These are phyloP conservation scores for Paramecium pentaurelia DNA, from an alignment of 73 alveolate genomes.

Conservation along the genomic window DNA sequence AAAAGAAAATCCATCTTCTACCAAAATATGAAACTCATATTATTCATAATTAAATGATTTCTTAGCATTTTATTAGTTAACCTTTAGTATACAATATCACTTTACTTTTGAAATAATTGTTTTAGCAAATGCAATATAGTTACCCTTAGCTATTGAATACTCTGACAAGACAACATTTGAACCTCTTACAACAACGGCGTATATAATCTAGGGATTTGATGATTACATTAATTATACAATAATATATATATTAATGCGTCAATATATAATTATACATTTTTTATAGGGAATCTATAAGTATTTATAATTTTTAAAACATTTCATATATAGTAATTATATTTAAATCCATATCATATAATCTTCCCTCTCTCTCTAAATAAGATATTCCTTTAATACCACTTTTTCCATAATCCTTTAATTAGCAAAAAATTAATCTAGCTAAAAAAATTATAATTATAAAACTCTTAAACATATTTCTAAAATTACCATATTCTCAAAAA, in stretches of 20 bases:
- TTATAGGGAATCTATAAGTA: background rate
- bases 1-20: conserved; percentile 55
- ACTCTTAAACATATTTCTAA: background rate
- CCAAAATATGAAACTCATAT: conserved; percentile 50
- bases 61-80: conserved; percentile 30
- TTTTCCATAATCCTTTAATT: background rate
- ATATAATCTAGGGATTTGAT: conserved; percentile 12
- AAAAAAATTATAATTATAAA: background rate
- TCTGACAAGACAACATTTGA: background rate
- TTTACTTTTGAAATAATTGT: conserved; percentile 14
- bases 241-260: background rate
- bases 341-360: background rate
- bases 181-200: conserved; percentile 31
- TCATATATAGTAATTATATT: background rate
- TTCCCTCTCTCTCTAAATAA: background rate
- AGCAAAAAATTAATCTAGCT: background rate
- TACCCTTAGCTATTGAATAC: conserved; percentile 16
- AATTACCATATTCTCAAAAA: too few relatives aligned
- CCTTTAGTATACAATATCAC: background rate
- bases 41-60: conserved; percentile 42
- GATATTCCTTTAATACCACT: background rate
- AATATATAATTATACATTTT: background rate
- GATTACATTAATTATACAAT: background rate
- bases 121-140: conserved; percentile 22
- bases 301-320: background rate